Evolutionary conservation across 352 stramenopile species (phyloP).

Genomic region (Phytophthora capsici): DNA sequence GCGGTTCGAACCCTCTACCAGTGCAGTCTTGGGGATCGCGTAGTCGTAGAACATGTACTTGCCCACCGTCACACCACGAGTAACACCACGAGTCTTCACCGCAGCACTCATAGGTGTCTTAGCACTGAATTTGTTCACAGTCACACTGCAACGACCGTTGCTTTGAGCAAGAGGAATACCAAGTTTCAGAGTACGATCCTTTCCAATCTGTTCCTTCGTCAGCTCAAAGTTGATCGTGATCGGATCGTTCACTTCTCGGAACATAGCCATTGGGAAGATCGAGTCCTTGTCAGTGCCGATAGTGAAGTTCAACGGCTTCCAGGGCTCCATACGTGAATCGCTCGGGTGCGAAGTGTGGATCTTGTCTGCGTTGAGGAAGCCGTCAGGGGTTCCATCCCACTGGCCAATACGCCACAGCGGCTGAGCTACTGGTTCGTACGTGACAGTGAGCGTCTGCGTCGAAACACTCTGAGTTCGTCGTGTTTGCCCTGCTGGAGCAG

Average conservation of each 20-base stretch:
- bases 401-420: conserved; percentile 57
- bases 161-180: conserved; percentile 54
- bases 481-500: neutral
- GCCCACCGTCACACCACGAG: conserved; percentile 46
- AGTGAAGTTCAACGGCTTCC: conserved; percentile 38
- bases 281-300: conserved; percentile 32
- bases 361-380: conserved; percentile 62
- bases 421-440: conserved; percentile 20
- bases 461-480: conserved; percentile 11
- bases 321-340: conserved; percentile 48
- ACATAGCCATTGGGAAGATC: conserved; percentile 55
- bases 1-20: conserved; percentile 45
- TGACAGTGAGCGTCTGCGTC: conserved; percentile 34
- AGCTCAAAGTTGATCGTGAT: conserved; percentile 50
- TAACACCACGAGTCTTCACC: conserved; percentile 57
- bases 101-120: conserved; percentile 38
- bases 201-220: conserved; percentile 32
- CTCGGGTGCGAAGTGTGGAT: conserved; percentile 64
- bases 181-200: conserved; percentile 43
- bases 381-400: conserved; percentile 59
- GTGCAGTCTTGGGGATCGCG: conserved; percentile 41
- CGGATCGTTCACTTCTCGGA: conserved; percentile 57
- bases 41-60: conserved; percentile 65
- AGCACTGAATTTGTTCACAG: conserved; percentile 47
- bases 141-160: conserved; percentile 46